These are phyloP conservation scores for Solanum lycopersicoides DNA, from an alignment of 257 asterid species.

Conservation along the genomic window DNA sequence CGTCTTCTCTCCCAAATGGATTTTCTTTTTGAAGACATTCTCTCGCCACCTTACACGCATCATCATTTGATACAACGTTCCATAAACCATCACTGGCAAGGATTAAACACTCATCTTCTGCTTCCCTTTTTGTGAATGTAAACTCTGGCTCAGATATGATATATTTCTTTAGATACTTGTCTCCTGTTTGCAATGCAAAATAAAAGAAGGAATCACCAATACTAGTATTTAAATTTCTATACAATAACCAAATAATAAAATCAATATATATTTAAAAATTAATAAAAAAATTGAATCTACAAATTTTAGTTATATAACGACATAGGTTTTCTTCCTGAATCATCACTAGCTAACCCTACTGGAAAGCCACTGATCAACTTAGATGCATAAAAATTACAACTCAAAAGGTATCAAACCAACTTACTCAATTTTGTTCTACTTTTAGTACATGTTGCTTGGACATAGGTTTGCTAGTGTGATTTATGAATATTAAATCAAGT, in stretches of 20 bases:
- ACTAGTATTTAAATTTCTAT: no score
- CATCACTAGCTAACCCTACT: no score
- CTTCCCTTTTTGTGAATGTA: not conserved
- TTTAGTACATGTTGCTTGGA: no score
- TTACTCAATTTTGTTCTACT: no score
- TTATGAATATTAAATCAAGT: not conserved
- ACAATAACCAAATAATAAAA: no score
- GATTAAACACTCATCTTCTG: slow-evolving; percentile 7
- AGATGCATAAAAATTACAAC: no score
- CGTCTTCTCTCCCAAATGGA: not conserved
- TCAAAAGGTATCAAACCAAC: no score
- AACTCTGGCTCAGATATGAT: slow-evolving; percentile 4
- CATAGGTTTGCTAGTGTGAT: not conserved
- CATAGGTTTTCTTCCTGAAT: no score
- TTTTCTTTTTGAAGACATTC: not conserved
- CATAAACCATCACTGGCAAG: slow-evolving; percentile 12
- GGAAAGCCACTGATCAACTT: no score
- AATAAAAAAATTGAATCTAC: no score
- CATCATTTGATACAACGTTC: slow-evolving; percentile 2
- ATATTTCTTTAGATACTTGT: not conserved
- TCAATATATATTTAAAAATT: no score
- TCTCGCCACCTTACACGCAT: slow-evolving; percentile 2
- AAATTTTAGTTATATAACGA: no score
- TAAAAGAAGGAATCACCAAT: not conserved
- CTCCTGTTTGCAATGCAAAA: not conserved